A percentile compares a stretch with the other conserved stretches of the same genome.
Conservation (phyloP, 2,329 filamentous ascomycete genomes). For the Fusarium solani-melongenae region DNA sequence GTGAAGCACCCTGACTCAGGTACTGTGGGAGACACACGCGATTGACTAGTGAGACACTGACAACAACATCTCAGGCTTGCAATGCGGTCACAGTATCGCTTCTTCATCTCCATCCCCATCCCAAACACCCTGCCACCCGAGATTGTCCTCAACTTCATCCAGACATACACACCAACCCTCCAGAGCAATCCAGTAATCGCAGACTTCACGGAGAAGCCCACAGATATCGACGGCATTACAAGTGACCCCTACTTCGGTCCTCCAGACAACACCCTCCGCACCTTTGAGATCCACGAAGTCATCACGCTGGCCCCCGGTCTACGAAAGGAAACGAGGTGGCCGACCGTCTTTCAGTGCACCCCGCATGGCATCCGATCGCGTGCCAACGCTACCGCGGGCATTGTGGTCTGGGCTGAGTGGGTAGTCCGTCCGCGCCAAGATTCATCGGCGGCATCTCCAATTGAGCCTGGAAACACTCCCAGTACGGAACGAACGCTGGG, state of each 20-base stretch:
- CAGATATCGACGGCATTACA: slow-evolving; percentile 6
- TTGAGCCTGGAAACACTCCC: neutral
- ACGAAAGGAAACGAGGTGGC: slow-evolving; percentile 17
- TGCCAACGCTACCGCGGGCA: slow-evolving; percentile 20
- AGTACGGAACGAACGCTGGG: slow-evolving; percentile 9
- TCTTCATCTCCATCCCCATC: slow-evolving; percentile 25
- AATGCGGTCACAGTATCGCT: slow-evolving; percentile 27
- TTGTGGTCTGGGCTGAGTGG: slow-evolving; percentile 27
- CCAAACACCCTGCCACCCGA: slow-evolving; percentile 26
- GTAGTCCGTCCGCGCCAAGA: slow-evolving; percentile 17
- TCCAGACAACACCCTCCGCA: slow-evolving; percentile 16
- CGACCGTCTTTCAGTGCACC: slow-evolving; percentile 20
- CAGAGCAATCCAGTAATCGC: slow-evolving; percentile 15
- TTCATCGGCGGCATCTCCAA: neutral
- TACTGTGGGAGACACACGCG: neutral
- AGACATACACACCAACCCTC: slow-evolving; percentile 24
- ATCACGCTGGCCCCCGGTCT: slow-evolving; percentile 18
- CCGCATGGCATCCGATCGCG: slow-evolving; percentile 24
- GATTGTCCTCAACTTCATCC: slow-evolving; percentile 26
- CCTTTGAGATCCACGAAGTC: slow-evolving; percentile 1
- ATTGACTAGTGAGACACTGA: neutral
- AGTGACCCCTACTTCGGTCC: slow-evolving; percentile 26
- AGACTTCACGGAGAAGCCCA: slow-evolving; percentile 14
- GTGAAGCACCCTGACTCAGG: neutral
- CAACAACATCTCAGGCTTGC: neutral